A percentile compares a stretch with the other conserved stretches of the same genome.
phyloP scores from a whole-genome alignment of 139 green algal species.

The Spirogloea muscicola region DNA sequence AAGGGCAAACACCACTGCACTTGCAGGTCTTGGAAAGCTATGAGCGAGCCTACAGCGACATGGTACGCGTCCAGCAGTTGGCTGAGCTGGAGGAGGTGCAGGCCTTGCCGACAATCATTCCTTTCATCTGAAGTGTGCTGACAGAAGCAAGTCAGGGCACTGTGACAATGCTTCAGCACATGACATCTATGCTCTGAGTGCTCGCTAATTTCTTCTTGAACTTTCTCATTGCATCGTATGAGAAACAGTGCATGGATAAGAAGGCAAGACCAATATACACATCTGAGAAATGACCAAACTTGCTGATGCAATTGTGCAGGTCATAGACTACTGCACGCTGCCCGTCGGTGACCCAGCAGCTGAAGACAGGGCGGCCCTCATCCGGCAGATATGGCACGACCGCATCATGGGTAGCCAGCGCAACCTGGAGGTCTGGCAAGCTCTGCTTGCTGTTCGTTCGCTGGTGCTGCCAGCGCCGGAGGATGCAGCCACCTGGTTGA shows the following conservation, averaged over 20 bases:
- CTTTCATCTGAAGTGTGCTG: too few relatives aligned
- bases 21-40: slow-evolving; percentile 92
- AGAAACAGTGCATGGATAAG: too few relatives aligned
- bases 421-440: slow-evolving; percentile 87
- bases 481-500: slow-evolving; percentile 87
- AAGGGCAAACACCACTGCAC: too few relatives aligned
- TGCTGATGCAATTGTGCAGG: too few relatives aligned
- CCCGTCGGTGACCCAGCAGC: slow-evolving; percentile 5
- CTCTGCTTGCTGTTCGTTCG: slow-evolving; percentile 72
- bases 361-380: slow-evolving; percentile 42
- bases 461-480: slow-evolving; percentile 81
- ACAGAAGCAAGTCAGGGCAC: too few relatives aligned
- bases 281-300: too few relatives aligned
- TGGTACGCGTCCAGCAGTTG: slow-evolving; percentile 95
- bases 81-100: slow-evolving; percentile 87
- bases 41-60: slow-evolving; percentile 90
- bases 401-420: slow-evolving; percentile 82
- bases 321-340: slow-evolving; percentile 39
- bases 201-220: too few relatives aligned
- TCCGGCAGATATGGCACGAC: slow-evolving; percentile 78
- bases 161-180: too few relatives aligned
- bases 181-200: too few relatives aligned
- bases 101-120: too few relatives aligned
- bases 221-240: too few relatives aligned
- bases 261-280: too few relatives aligned